Evolutionary conservation across 2,329 filamentous ascomycete genomes (phyloP), one percentile per base, ranked within the genome.

Genomic region (Exophiala spinifera): DNA sequence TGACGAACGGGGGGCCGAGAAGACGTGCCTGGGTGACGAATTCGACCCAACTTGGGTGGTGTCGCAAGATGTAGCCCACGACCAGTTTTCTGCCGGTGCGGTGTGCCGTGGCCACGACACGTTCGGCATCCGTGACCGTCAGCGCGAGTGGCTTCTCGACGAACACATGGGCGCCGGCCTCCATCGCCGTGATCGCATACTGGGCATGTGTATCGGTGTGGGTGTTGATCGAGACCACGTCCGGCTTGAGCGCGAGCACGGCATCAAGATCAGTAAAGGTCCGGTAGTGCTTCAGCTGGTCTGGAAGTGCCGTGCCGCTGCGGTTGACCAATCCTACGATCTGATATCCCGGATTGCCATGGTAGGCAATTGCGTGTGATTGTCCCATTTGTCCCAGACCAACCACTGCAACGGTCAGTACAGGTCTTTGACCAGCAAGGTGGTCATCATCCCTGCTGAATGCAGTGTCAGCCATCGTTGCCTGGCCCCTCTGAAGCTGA

Each of bases 11-110:
- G 4, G 59, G 59, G 2, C 59, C 59, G n/a, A 61, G 57, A 10
- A 57, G 53, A 11, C 57, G 57, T 10, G 59, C 59, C 36, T 61
- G 59, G 7, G 25, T 48, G 34, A 61, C 60, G 36, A 60, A 61
- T 39, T 61, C 57, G n/a, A 57, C 44, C 59, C 59, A 61, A 40
- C 59, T 61, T n/a, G 59, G 56, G 14, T 61, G 59, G 17, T 43
- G 17, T 43, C 40, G 17, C 40, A 56, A 79, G 74, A 62, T 82
- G 81, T 20, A 71, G 67, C 53, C 72, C 70, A 61, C 81, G 79
- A 51, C 77, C 75, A 4, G 79, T 79, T 66, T 83, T 80, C 2
- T 78, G 0, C 71, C 68, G 15, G 65, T 62, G 1, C 69, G 64
- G 1, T 62, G 23, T 0, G 71, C 69, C 19, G 68, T 66, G 21